Conservation (phyloP, 768 basidiomycete species). For the Pleurotus cornucopiae region DNA sequence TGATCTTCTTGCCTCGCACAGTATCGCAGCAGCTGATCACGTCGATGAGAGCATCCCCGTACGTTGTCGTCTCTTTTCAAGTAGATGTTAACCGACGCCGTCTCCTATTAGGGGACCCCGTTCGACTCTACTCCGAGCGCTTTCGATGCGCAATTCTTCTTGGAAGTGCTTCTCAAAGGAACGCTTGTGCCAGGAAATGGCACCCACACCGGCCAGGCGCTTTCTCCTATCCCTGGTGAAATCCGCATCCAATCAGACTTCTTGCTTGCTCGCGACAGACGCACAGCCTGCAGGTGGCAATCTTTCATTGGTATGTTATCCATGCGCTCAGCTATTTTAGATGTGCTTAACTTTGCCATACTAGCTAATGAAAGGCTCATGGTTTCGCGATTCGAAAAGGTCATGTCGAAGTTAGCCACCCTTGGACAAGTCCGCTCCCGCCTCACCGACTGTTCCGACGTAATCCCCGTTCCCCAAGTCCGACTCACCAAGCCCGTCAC, state of each 20-base stretch:
- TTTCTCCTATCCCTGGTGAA: constrained; percentile 21
- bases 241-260: constrained; percentile 26
- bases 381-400: constrained; percentile 20
- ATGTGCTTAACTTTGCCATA: neutral
- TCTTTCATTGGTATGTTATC: constrained; percentile 22
- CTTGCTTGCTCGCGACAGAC: constrained; percentile 20
- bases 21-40: constrained; percentile 12
- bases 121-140: constrained; percentile 25
- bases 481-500: constrained; percentile 13
- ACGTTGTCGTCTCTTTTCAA: constrained; percentile 5
- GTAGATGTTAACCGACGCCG: constrained; percentile 7
- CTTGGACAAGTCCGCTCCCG: constrained; percentile 19
- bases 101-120: constrained; percentile 16
- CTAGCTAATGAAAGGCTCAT: constrained; percentile 20
- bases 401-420: constrained; percentile 25
- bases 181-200: constrained; percentile 20
- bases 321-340: neutral
- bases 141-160: constrained; percentile 28
- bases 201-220: constrained; percentile 18
- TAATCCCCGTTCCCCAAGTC: constrained; percentile 15
- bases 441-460: constrained; percentile 25
- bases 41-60: constrained; percentile 18
- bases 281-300: constrained; percentile 39
- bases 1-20: constrained; percentile 11
- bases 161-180: constrained; percentile 25